Base-by-base conservation (phyloP, 2,329 filamentous ascomycete genomes). In the Botryotinia calthae region DNA sequence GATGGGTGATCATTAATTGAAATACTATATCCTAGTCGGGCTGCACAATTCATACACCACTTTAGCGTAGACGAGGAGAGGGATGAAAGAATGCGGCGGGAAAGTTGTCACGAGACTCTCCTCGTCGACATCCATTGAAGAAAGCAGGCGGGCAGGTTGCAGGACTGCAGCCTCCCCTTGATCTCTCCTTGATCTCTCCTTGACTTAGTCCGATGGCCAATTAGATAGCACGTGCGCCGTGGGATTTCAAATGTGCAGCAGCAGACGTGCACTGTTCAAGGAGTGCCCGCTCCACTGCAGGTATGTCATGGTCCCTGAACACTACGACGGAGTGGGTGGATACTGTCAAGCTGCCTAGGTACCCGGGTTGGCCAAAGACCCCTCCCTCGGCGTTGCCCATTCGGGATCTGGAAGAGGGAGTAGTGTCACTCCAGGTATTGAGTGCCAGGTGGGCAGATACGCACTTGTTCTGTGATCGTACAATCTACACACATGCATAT, bases 181-280 rank as follows among this genome's bases (percentile, higher is more conserved):
- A 37, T 66, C n/a, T 22, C 31, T 25, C 63, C 64, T 40, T 12
- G 46, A 37, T 66, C n/a, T 22, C 31, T 25, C 44, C 34, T 51
- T 34, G 64, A 51, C 31, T 18, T 9, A 1, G 51, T 10, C 4
- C 51, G 28, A 10, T 28, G 31, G 44, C 46, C 28, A 66, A 66
- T 54, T n/a, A 66, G 48, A 66, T 4, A 56, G n/a, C 51, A 56
- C 51, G 51, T 56, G 51, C 20, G 31, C 0, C n/a, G 58, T 40
- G 18, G 58, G n/a, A 56, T 31, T 28, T 31, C 51, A 18, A 18
- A 18, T 56, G 51, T 28, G 51, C 51, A 31, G 51, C 51, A 31
- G 51, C n/a, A 28, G 51, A 14, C 2, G 42, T 65, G 62, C 63
- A 65, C 63, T 51, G 63, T 37, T 66, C 63, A 66, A 37, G 44